Evolutionary conservation across 768 basidiomycete species (phyloP).

Genomic region (Amylocystis lapponica): DNA sequence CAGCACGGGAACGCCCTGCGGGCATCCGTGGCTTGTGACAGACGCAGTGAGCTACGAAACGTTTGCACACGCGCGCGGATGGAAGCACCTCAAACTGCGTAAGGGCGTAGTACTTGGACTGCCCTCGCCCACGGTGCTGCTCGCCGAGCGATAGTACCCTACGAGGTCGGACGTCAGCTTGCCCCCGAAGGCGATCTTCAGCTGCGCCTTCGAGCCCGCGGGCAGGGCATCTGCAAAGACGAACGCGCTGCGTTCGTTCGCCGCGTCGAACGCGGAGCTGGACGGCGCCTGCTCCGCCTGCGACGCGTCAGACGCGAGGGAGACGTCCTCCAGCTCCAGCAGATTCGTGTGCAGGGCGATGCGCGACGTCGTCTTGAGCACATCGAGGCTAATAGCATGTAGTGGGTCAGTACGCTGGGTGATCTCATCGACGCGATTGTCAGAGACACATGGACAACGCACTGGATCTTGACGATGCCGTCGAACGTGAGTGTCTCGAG

Average conservation of each 20-base stretch:
- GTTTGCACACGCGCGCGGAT: no score
- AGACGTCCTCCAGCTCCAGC: constrained; percentile 52
- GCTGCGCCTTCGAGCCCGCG: constrained; percentile 60
- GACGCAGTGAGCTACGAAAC: no score
- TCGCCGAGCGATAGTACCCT: constrained; percentile 74
- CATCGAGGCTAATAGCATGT: constrained; percentile 52
- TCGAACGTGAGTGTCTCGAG: constrained; percentile 66
- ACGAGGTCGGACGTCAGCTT: constrained; percentile 68
- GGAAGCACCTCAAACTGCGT: constrained; percentile 79
- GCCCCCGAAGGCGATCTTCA: constrained; percentile 65
- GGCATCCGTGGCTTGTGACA: constrained; percentile 57
- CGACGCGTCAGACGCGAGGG: constrained; percentile 46
- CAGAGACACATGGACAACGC: constrained; percentile 20
- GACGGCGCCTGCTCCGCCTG: constrained; percentile 41
- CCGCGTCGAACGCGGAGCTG: constrained; percentile 49
- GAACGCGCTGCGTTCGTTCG: constrained; percentile 61
- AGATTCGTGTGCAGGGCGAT: constrained; percentile 63
- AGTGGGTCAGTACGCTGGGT: no score
- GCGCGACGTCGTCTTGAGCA: constrained; percentile 52
- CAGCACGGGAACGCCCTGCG: constrained; percentile 82
- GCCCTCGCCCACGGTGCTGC: constrained; percentile 56
- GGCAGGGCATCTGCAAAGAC: constrained; percentile 53
- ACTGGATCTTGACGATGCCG: constrained; percentile 73
- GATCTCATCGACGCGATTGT: no score
- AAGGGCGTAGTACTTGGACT: constrained; percentile 61